These are phyloP conservation scores for Fusarium continuum DNA, from an alignment of 2,329 filamentous ascomycete species.

Conservation along the genomic window DNA sequence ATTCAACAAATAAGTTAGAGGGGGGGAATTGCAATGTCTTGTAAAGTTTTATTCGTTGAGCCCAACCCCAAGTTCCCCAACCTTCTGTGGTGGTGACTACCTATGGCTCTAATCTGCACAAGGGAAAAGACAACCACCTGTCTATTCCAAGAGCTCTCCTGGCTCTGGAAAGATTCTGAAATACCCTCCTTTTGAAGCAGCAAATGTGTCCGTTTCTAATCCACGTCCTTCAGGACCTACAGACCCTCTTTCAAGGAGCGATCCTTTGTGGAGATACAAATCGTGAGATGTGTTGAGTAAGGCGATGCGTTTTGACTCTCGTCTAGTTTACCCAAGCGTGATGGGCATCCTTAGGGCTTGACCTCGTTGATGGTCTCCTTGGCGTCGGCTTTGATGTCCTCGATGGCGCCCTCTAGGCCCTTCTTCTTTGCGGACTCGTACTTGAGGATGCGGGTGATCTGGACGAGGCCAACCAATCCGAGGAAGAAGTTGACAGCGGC, in stretches of 20 bases:
- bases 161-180: neutral
- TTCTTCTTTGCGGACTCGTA: conserved; percentile 71
- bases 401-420: conserved; percentile 46
- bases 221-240: neutral
- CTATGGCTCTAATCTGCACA: conserved; percentile 4
- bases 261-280: conserved; percentile 1
- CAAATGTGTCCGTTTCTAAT: neutral
- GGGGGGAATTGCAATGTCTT: conserved; percentile 1
- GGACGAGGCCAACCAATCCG: conserved; percentile 83
- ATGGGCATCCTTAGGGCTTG: conserved; percentile 33
- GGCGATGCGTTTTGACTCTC: neutral
- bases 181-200: conserved; percentile 11
- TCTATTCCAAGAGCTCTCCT: conserved; percentile 6
- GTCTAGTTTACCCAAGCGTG: neutral
- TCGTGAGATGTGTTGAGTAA: conserved; percentile 9
- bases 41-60: conserved; percentile 20
- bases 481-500: conserved; percentile 99
- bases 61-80: neutral
- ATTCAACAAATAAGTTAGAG: neutral
- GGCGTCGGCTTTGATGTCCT: conserved; percentile 54
- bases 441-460: conserved; percentile 79
- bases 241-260: neutral
- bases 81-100: conserved; percentile 1
- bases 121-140: conserved; percentile 8
- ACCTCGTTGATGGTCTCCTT: conserved; percentile 46